Evolutionary conservation across 306 rosid genomes (phyloP), one percentile per base, ranked within the genome.

Genomic region (Rosa chinensis): DNA sequence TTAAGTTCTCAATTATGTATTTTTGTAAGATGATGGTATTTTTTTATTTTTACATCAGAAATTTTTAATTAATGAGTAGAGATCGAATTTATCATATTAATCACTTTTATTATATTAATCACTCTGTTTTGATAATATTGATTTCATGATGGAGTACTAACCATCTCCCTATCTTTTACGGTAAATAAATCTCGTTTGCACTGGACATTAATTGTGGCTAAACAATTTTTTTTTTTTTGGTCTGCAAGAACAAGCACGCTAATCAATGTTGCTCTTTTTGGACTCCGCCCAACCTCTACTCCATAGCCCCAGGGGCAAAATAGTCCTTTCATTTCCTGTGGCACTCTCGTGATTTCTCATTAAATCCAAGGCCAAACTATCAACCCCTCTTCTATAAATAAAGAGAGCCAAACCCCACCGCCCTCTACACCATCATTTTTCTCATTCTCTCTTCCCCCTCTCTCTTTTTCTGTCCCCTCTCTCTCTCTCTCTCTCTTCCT

Each of bases 361-460:
- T 0, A 11, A 5, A 66, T 4, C 13, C 20, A 45, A 10, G 85
- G 85, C 76, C 17, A 73, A 44, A 47, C 13, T 5, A 0, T 9
- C 1, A 45, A 10, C 3, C 2, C 23, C 20, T 5, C 16, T 6
- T 82, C 82, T 82, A 82, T 82, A 82, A 82, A 82, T 78, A 78
- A 0, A 18, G 53, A 18, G 73, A 43, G 37, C 28, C 44, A 48
- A 7, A 0, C 75, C 1, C 62, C 4, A 3, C 12, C n/a, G 7
- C 8, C 43, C 77, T 78, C 47, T 17, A 55, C 14, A 2, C 64
- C 63, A 13, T 40, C 40, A 4, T 28, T 17, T 35, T 10, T 68
- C 10, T 39, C 59, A 28, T 48, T 42, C 5, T 42, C 62, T 11
- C 79, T 37, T 45, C 18, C 53, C 14, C 2, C n/a, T 11, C 14